Base-by-base conservation (phyloP, 2,329 filamentous ascomycete genomes). In the Cladophialophora carrionii region DNA sequence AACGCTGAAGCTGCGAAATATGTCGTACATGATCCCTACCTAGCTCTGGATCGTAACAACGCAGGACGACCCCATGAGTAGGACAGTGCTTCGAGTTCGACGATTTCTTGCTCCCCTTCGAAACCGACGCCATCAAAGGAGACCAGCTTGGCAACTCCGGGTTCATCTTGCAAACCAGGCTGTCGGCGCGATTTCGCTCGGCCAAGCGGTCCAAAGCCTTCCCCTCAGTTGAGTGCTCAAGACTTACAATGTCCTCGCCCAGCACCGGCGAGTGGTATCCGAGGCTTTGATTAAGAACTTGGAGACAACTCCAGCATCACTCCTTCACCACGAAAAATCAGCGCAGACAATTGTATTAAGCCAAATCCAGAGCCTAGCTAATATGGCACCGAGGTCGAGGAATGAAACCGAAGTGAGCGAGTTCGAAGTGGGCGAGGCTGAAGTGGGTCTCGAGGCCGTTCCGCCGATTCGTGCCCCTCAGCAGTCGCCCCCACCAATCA, bases 401-500 rank as follows among this genome's bases (percentile, higher is more conserved):
- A 43, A 4, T 2, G 37, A 43, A n/a, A 41, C 4, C 17, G 4
- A n/a, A 43, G 14, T 6, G 17, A 43, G 8, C 14, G n/a, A 17
- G 3, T 43, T 41, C 6, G 7, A 7, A 12, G 4, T n/a, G 17
- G 37, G 37, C 37, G 8, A 43, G 37, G 37, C 17, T 43, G 37
- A 43, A n/a, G 37, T 32, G 46, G 57, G 37, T 29, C 29, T 46
- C 57, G 57, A 53, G 43, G 3, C 22, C 52, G 43, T 52, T 41
- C 20, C 57, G 34, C 57, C 48, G 48, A 60, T 34, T 8, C 8
- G 24, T 31, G 43, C 57, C 46, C 57, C 34, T 43, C 29, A 10
- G 8, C 7, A 17, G 2, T 54, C 6, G 4, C 52, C 57, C 57
- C 57, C 57, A 41, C 57, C 57, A 60, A 60, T 60, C 57, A 60